Evolutionary conservation across 257 asterid genomes (phyloP), one percentile per base, ranked within the genome.

Genomic region (Avicennia marina): DNA sequence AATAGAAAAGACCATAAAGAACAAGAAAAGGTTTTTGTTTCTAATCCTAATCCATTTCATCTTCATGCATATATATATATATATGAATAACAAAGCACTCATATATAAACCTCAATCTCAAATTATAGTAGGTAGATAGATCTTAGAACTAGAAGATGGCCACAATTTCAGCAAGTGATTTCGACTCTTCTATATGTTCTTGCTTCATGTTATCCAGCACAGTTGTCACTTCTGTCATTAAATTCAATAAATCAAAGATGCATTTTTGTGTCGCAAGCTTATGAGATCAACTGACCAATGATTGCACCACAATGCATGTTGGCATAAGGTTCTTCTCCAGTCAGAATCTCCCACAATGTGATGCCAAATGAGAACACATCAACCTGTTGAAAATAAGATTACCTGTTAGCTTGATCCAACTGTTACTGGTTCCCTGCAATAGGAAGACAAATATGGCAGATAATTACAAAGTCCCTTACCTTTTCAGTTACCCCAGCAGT

Each of bases 261-360:
- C 15, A 71, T n/a, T 12, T 25, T 18, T 40, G 29, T 43, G 48
- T 38, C 64, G 39, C 40, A 38, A 19, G 70, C 21, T 18, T 47
- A 47, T 34, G 53, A 39, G 55, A 48, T 53, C 29, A 29, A 68
- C 82, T 75, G 55, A 83, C 95, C 95, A 34, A 86, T 86, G 65
- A 86, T 82, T 60, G 84, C 85, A 44, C 93, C 95, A 66, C 84
- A 86, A 58, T 82, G 93, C 93, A 86, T 82, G 72, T 86, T 80
- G n/a, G 86, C 73, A 49, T 86, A 82, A 58, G 95, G 95, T 60
- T 86, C 93, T 61, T 86, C 91, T 42, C 83, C 85, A 26, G 93
- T 86, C 53, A 86, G 67, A 67, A 86, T 82, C 76, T 86, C 95
- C 93, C 95, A 85, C 79, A 85, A 44, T 51, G 71, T 66, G 61